Conservation (phyloP, 805 yeast genomes). For the Metschnikowia kofuensis region DNA sequence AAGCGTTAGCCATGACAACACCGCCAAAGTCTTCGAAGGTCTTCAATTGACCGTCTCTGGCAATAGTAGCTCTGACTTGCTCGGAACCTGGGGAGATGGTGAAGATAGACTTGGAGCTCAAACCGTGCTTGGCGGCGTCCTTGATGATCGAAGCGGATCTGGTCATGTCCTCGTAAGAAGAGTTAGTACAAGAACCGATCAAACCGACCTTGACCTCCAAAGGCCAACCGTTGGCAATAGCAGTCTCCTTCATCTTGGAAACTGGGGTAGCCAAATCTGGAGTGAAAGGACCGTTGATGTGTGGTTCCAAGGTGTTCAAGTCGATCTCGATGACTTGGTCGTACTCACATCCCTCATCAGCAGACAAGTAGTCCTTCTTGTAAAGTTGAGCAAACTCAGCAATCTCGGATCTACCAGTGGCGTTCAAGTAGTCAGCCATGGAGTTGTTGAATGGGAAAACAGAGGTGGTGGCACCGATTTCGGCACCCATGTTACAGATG, state of each 20-base stretch:
- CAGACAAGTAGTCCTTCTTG: conserved; percentile 62
- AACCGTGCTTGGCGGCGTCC: conserved; percentile 88
- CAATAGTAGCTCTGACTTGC: conserved; percentile 97
- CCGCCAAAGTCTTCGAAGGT: conserved; percentile 92
- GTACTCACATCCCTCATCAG: conserved; percentile 91
- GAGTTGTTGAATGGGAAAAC: conserved; percentile 95
- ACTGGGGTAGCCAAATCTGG: conserved; percentile 97
- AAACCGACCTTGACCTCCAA: conserved; percentile 88
- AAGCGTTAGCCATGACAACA: conserved; percentile 92
- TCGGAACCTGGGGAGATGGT: conserved; percentile 98
- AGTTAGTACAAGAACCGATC: conserved; percentile 98
- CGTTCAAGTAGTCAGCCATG: conserved; percentile 80
- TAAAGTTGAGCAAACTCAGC: conserved; percentile 76
- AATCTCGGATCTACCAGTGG: conserved; percentile 82
- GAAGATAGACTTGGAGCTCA: conserved; percentile 87
- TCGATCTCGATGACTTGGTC: conserved; percentile 92
- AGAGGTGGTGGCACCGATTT: conserved; percentile 97
- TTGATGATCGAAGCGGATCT: conserved; percentile 90
- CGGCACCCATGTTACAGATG: conserved; percentile 99
- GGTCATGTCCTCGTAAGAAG: conserved; percentile 97
- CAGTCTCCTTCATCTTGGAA: conserved; percentile 80
- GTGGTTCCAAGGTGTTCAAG: conserved; percentile 87
- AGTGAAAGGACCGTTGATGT: conserved; percentile 96
- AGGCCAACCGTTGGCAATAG: conserved; percentile 89
- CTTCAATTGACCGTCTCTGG: conserved; percentile 88